Evolutionary conservation across 2,329 filamentous ascomycete genomes (phyloP), one percentile per base, ranked within the genome.

Genomic region (Diaporthe vexans): DNA sequence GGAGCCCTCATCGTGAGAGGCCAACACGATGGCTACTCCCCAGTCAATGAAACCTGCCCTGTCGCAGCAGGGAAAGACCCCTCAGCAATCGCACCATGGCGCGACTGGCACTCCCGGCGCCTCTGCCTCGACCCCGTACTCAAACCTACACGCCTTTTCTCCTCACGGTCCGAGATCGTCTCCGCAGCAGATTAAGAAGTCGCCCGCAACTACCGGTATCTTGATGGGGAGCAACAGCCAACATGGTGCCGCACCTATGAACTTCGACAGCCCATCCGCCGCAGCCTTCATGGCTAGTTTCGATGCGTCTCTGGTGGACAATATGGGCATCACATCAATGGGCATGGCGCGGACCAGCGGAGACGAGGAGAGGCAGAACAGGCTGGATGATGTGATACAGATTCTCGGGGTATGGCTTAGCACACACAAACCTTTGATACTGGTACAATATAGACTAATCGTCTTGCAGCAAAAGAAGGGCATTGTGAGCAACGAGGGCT

Each of bases 111-210:
- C 91, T 8, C 91, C 91, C 19, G 90, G 91, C 24, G 91, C 91
- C n/a, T 92, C 91, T n/a, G 91, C 91, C 33, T 92, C 91, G 48
- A 93, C 91, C 1, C 91, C 91, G 19, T 92, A 92, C 82, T 92
- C 86, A 1, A 76, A 76, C 56, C 72, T 76, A 15, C 86, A 89
- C 69, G 89, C 87, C 48, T 90, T 92, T 79, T 91, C 91, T 2
- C 91, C 91, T 5, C 85, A 84, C 37, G 90, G 86, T 43, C 88
- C 85, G 13, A 86, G 87, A 68, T 91, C 90, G 11, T 93, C 91
- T 70, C 91, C 91, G 5, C 90, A 92, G 80, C 89, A 91, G 73
- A 84, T 92, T 54, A 91, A 90, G 83, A 91, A 91, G 79, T 92
- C 90, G 9, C 90, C 91, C 0, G 90, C 90, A 17, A 88, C 87